Evolutionary conservation across 2,329 filamentous ascomycete species (phyloP), one percentile per base, ranked within the genome.

Genomic region (Cyphellophora attinorum): DNA sequence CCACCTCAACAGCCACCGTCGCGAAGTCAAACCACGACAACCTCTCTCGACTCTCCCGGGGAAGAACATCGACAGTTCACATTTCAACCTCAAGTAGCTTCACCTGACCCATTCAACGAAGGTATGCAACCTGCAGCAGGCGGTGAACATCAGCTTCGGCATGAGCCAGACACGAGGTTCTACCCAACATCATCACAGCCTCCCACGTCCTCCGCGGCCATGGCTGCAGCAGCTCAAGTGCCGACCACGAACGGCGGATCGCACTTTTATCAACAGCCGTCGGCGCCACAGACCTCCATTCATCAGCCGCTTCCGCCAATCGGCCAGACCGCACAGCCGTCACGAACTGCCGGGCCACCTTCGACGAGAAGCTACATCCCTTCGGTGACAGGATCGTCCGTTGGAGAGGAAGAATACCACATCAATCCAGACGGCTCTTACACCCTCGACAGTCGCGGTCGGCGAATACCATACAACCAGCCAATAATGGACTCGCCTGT

Each of bases 331-430:
- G 8, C 35, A 33, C 19, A 33, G 35, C 15, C 35, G 14, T 25
- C 21, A 25, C 42, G 5, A 29, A 41, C 19, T 34, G 41, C 21
- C 31, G 34, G 33, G 45, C 34, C 19, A 46, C 45, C 6, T 43
- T 36, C 11, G 43, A 31, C 21, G 41, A 36, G 6, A 31, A 42
- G 6, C 39, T 72, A 67, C 45, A 67, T 69, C 19, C 59, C 60
- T 11, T 54, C 54, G 12, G 56, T 56, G 37, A 68, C 67, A 46
- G 70, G 68, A 41, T 79, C 75, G 49, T 37, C 82, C 55, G 68
- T 67, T 46, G 71, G 69, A 42, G 79, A 76, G 50, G 81, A 81
- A 56, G 81, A 86, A 57, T 86, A 82, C 57, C 69, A 73, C 41
- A 70, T 76, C 46, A 75, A 81, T 52, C 64, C 66, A 19, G 61